Evolutionary conservation across 2,329 filamentous ascomycete species (phyloP).

Genomic region (Epichloe scottii): DNA sequence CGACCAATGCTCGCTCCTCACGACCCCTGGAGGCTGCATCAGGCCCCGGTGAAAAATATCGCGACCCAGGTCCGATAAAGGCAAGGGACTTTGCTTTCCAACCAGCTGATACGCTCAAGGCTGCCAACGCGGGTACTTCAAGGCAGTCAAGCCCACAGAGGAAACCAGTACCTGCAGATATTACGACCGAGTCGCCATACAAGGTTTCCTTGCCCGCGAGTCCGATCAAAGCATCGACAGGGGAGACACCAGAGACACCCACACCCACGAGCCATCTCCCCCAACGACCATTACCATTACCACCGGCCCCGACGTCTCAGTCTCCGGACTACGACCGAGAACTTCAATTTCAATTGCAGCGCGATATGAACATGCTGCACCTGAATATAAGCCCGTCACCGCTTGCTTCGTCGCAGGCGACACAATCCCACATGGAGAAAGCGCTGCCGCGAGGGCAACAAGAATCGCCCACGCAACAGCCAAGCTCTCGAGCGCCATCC

Average conservation of each 20-base stretch:
- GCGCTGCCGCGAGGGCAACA: conserved; percentile 11
- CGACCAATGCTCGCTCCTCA: conserved; percentile 60
- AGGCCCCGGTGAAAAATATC: conserved; percentile 39
- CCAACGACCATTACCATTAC: conserved; percentile 35
- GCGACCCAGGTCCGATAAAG: conserved; percentile 41
- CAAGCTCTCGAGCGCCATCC: conserved; percentile 22
- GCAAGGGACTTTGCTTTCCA: conserved; percentile 31
- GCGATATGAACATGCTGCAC: conserved; percentile 46
- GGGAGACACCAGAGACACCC: conserved; percentile 33
- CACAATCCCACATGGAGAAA: conserved; percentile 4
- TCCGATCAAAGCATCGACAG: conserved; percentile 17
- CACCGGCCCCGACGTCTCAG: conserved; percentile 32
- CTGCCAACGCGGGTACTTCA: conserved; percentile 32
- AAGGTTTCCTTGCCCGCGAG: conserved; percentile 46
- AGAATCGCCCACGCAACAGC: conserved; percentile 9
- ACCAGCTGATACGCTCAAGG: conserved; percentile 44
- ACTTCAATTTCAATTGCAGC: conserved; percentile 50
- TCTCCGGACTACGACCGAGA: conserved; percentile 49
- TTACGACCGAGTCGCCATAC: conserved; percentile 35
- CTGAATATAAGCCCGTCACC: conserved; percentile 19
- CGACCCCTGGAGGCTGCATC: conserved; percentile 34
- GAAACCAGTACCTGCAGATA: conserved; percentile 32
- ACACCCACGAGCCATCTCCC: conserved; percentile 28
- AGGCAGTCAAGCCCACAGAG: conserved; percentile 49
- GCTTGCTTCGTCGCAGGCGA: conserved; percentile 1